Conservation (phyloP, 225 moss, liverwort and hornwort genomes). For the Polytrichum commune region DNA sequence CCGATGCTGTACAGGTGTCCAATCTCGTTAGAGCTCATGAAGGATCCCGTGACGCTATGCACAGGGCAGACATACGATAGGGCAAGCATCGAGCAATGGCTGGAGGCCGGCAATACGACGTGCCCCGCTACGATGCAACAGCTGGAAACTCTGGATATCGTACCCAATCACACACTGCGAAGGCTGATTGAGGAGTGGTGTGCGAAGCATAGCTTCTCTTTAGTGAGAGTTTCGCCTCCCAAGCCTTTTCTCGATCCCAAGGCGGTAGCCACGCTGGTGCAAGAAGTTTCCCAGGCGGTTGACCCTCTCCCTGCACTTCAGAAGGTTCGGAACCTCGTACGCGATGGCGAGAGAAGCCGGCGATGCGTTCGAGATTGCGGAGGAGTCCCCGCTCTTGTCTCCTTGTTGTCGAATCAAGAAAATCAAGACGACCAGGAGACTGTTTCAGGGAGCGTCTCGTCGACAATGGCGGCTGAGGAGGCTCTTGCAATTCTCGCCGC, state of each 20-base stretch:
- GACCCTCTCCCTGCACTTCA: constrained; percentile 34
- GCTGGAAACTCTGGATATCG: constrained; percentile 53
- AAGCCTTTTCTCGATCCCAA: constrained; percentile 25
- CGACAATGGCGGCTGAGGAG: constrained; percentile 50
- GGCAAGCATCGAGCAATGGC: constrained; percentile 79
- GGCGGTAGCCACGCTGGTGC: constrained; percentile 37
- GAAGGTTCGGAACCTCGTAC: constrained; percentile 41
- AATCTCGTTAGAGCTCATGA: constrained; percentile 90
- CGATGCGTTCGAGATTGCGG: constrained; percentile 58
- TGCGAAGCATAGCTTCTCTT: constrained; percentile 20
- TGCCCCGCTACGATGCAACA: constrained; percentile 85
- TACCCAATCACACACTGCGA: constrained; percentile 81
- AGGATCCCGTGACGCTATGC: constrained; percentile 82
- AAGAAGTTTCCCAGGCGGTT: constrained; percentile 29
- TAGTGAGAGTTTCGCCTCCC: neutral
- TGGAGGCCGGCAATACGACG: constrained; percentile 68
- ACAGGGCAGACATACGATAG: constrained; percentile 93
- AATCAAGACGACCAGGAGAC: constrained; percentile 16
- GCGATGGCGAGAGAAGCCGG: constrained; percentile 55
- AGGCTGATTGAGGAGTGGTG: constrained; percentile 86
- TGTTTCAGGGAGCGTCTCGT: constrained; percentile 14
- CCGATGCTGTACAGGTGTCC: constrained; percentile 84
- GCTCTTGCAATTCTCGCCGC: constrained; percentile 67
- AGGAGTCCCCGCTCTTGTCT: constrained; percentile 48
- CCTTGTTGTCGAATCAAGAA: constrained; percentile 39